Conservation (phyloP, 2,329 filamentous ascomycete genomes). For the Phyllosticta citriasiana region DNA sequence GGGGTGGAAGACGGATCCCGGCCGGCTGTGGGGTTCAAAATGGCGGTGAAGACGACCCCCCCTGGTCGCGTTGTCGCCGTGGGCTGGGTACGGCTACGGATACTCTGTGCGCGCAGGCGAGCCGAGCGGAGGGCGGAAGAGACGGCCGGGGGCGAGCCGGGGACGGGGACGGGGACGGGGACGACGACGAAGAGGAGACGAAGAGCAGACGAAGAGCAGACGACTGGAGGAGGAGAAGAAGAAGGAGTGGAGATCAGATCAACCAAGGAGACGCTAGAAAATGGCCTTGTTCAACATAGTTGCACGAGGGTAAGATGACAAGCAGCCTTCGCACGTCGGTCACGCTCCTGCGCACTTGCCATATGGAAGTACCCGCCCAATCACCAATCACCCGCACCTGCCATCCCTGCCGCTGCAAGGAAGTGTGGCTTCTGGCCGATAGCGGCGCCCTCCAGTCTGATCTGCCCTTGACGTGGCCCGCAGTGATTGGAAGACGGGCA, state of each 20-base stretch:
- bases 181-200: too few relatives aligned
- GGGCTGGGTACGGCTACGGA: too few relatives aligned
- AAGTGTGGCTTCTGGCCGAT: constrained; percentile 11
- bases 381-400: not conserved
- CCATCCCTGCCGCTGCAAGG: constrained; percentile 9
- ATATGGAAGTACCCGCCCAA: constrained; percentile 1
- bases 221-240: not conserved
- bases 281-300: constrained; percentile 9
- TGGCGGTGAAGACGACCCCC: constrained; percentile 8
- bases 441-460: constrained; percentile 4
- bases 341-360: constrained; percentile 8
- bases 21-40: constrained; percentile 8
- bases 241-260: constrained; percentile 5
- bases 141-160: not conserved
- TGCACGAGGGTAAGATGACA: constrained; percentile 11
- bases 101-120: not conserved
- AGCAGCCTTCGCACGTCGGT: constrained; percentile 2
- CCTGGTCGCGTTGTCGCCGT: not conserved
- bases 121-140: constrained; percentile 9
- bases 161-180: too few relatives aligned
- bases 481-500: constrained; percentile 8
- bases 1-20: constrained; percentile 5
- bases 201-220: too few relatives aligned
- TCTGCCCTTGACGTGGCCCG: constrained; percentile 8
- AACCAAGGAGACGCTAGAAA: constrained; percentile 8